These are phyloP conservation scores for Pterocarpus macrocarpus DNA, from an alignment of 306 rosid species.

Conservation along the genomic window DNA sequence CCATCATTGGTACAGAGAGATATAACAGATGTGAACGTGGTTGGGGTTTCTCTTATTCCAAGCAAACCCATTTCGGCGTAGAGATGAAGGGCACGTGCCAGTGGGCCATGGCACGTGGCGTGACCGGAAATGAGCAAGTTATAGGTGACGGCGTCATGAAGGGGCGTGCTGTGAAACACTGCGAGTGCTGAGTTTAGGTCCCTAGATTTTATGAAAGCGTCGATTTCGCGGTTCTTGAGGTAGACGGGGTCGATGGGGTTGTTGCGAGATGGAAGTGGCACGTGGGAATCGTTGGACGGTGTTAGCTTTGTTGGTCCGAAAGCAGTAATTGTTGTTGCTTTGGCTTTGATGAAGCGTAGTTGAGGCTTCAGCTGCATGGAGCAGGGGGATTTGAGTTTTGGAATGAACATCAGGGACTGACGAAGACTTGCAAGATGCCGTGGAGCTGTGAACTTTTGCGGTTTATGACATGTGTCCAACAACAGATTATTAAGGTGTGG, in stretches of 20 bases:
- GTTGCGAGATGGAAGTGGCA: neutral
- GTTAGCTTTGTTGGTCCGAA: neutral
- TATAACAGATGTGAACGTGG: conserved; percentile 68
- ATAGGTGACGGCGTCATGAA: conserved; percentile 72
- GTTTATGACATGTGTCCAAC: too few relatives aligned
- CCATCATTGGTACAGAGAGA: conserved; percentile 58
- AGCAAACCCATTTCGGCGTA: conserved; percentile 67
- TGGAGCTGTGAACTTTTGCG: too few relatives aligned
- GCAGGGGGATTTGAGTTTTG: conserved; percentile 35
- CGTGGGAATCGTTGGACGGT: conserved; percentile 28
- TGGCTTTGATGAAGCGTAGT: neutral
- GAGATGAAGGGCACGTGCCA: conserved; percentile 56
- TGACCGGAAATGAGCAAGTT: conserved; percentile 76
- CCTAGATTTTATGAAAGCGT: conserved; percentile 52
- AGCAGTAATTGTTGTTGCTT: conserved; percentile 20
- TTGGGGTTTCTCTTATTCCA: conserved; percentile 64
- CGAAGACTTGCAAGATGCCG: too few relatives aligned
- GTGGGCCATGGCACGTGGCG: conserved; percentile 43
- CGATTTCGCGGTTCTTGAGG: conserved; percentile 60
- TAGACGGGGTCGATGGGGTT: conserved; percentile 49
- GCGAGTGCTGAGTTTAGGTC: conserved; percentile 58
- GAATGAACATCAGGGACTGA: conserved; percentile 30
- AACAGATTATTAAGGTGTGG: too few relatives aligned
- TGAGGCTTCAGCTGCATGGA: conserved; percentile 39
- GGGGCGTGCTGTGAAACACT: conserved; percentile 64